phyloP scores from a whole-genome alignment of 257 asterid species.

The Primulina huaijiensis region DNA sequence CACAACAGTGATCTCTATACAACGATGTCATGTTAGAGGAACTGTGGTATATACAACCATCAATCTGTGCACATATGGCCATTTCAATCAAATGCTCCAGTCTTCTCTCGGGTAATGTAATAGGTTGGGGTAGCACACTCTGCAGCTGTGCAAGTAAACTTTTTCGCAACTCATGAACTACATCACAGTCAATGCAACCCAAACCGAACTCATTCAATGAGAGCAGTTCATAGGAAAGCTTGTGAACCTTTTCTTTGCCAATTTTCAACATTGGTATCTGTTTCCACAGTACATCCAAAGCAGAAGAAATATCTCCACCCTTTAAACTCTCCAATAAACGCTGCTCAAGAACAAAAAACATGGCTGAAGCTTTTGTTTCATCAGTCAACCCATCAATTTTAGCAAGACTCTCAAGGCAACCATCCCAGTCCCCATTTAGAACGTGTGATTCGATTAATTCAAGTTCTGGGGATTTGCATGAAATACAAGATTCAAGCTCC shows the following conservation, averaged over 20 bases:
- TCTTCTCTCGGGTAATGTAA: conserved; percentile 73
- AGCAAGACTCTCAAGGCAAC: conserved; percentile 41
- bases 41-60: conserved; percentile 62
- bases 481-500: conserved; percentile 78
- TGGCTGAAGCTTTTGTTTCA: conserved; percentile 58
- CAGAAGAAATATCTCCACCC: conserved; percentile 49
- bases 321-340: conserved; percentile 62
- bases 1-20: conserved; percentile 77
- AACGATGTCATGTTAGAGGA: conserved; percentile 49
- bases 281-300: conserved; percentile 53
- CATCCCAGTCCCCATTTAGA: conserved; percentile 61
- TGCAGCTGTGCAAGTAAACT: conserved; percentile 51
- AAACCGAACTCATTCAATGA: conserved; percentile 42
- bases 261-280: conserved; percentile 43
- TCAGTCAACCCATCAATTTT: conserved; percentile 46
- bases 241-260: conserved; percentile 52
- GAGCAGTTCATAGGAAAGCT: conserved; percentile 57
- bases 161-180: conserved; percentile 39
- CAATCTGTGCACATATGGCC: conserved; percentile 62
- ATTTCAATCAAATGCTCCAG: conserved; percentile 80
- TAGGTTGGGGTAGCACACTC: conserved; percentile 67
- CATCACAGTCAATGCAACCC: conserved; percentile 37
- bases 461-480: conserved; percentile 48
- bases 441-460: conserved; percentile 51
- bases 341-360: conserved; percentile 67